A percentile compares a stretch with the other conserved stretches of the same genome.
phyloP scores from a whole-genome alignment of 2,329 filamentous ascomycete genomes.

The Karstenula rhodostoma region DNA sequence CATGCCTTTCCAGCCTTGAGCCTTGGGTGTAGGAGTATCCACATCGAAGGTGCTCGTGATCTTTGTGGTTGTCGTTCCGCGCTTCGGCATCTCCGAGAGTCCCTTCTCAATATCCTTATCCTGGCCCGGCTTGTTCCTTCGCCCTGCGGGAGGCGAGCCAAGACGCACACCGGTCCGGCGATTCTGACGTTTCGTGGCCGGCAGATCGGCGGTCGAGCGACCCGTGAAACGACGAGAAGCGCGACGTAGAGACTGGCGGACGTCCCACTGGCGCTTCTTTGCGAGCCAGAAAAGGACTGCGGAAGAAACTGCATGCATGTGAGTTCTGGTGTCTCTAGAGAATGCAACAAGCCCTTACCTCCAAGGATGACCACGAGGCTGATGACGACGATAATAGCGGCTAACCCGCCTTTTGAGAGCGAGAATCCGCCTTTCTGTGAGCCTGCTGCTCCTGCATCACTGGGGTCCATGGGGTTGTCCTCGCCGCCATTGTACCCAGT shows the following conservation, averaged over 20 bases:
- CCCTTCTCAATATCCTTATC: conserved; percentile 48
- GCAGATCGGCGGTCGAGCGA: conserved; percentile 39
- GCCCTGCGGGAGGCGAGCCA: conserved; percentile 42
- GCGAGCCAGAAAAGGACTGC: conserved; percentile 78
- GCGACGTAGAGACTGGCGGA: conserved; percentile 74
- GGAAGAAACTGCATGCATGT: conserved; percentile 62
- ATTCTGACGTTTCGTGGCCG: conserved; percentile 42
- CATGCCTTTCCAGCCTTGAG: conserved; percentile 21
- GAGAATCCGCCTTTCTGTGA: conserved; percentile 65
- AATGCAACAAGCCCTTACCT: conserved; percentile 59
- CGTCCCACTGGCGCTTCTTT: conserved; percentile 85
- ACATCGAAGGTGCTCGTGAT: conserved; percentile 46
- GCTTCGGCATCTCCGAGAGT: conserved; percentile 21
- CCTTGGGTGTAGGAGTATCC: conserved; percentile 32
- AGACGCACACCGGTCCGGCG: conserved; percentile 47
- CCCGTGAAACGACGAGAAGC: conserved; percentile 62
- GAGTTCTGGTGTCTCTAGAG: conserved; percentile 16
- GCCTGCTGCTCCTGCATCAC: conserved; percentile 70
- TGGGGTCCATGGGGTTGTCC: conserved; percentile 46
- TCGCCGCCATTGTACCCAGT: conserved; percentile 48
- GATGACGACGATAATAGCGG: conserved; percentile 78
- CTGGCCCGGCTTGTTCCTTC: conserved; percentile 26
- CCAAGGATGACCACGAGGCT: conserved; percentile 65
- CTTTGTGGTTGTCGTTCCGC: conserved; percentile 41
- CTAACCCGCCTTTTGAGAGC: conserved; percentile 73